Conservation (phyloP, 108 stramenopile species). For the Epithemia pelagica region DNA sequence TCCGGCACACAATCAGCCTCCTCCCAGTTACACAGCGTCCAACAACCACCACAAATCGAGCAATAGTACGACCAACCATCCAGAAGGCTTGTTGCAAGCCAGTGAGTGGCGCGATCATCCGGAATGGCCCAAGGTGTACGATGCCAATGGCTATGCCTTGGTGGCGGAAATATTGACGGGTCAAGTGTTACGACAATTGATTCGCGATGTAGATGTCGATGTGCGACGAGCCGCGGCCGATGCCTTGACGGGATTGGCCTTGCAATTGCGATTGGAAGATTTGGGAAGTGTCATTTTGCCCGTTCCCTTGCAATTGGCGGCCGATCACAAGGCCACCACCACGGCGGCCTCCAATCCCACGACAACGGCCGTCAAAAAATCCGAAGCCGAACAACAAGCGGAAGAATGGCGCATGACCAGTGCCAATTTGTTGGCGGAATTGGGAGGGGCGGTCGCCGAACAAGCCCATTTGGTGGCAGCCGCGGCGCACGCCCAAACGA, state of each 20-base stretch:
- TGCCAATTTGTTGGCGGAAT: constrained; percentile 80
- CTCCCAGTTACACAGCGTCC: too few relatives aligned
- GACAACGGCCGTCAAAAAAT: constrained; percentile 13
- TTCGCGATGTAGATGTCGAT: constrained; percentile 69
- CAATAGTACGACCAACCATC: neutral
- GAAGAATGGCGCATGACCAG: constrained; percentile 95
- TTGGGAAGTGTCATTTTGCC: constrained; percentile 46
- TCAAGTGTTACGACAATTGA: constrained; percentile 33
- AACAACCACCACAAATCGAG: neutral
- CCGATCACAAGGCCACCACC: constrained; percentile 19
- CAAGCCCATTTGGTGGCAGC: constrained; percentile 9
- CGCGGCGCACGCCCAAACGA: constrained; percentile 3
- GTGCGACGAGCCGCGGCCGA: constrained; percentile 79
- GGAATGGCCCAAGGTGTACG: constrained; percentile 26
- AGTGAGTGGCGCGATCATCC: constrained; percentile 28
- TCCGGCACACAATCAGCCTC: constrained; percentile 15
- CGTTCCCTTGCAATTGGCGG: constrained; percentile 60
- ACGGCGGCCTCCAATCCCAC: constrained; percentile 10
- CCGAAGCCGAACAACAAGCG: constrained; percentile 32
- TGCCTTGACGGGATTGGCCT: constrained; percentile 57
- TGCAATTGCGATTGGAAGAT: constrained; percentile 54
- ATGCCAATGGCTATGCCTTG: constrained; percentile 18
- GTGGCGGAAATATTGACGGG: neutral
- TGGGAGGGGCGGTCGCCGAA: constrained; percentile 52
- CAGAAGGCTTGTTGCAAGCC: constrained; percentile 3